Percentiles rank a stretch among this genome's conserved stretches.
phyloP scores from a whole-genome alignment of 768 basidiomycete species.

The Imleria badia region DNA sequence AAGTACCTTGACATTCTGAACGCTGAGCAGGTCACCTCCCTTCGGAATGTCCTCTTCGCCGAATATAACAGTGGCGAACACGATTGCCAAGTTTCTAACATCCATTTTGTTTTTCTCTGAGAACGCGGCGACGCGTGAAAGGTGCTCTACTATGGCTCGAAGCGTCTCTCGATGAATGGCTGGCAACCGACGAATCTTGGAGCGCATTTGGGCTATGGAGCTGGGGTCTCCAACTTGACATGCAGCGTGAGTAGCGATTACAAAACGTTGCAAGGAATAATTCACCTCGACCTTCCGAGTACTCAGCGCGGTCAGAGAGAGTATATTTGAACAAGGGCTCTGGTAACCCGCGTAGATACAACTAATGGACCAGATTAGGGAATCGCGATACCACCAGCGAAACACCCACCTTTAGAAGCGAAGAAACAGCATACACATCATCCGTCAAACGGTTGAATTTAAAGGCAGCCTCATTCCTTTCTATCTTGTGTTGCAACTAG shows the following conservation, averaged over 20 bases:
- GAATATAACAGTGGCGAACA: slow-evolving; percentile 86
- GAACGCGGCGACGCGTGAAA: slow-evolving; percentile 65
- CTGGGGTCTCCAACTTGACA: slow-evolving; percentile 61
- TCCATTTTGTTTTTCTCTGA: slow-evolving; percentile 91
- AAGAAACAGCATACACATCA: slow-evolving; percentile 82
- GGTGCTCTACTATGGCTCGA: slow-evolving; percentile 78
- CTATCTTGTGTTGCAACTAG: slow-evolving; percentile 83
- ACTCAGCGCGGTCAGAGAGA: slow-evolving; percentile 76
- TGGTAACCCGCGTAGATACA: slow-evolving; percentile 83
- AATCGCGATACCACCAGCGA: neutral
- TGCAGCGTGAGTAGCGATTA: neutral
- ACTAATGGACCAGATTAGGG: slow-evolving; percentile 35
- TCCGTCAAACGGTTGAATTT: slow-evolving; percentile 68
- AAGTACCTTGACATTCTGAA: slow-evolving; percentile 73
- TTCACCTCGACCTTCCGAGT: slow-evolving; percentile 74
- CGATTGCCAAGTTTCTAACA: slow-evolving; percentile 85
- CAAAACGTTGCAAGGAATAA: neutral
- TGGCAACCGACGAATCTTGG: slow-evolving; percentile 82
- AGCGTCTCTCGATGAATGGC: slow-evolving; percentile 83
- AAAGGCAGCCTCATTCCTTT: slow-evolving; percentile 77
- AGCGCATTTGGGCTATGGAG: slow-evolving; percentile 75
- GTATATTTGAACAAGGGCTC: slow-evolving; percentile 87
- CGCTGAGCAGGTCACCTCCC: slow-evolving; percentile 68
- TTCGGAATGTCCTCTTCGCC: slow-evolving; percentile 90
- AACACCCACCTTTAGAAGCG: slow-evolving; percentile 70